These are phyloP conservation scores for Colletotrichum chlorophyti DNA, from an alignment of 2,329 filamentous ascomycete genomes.

Conservation along the genomic window DNA sequence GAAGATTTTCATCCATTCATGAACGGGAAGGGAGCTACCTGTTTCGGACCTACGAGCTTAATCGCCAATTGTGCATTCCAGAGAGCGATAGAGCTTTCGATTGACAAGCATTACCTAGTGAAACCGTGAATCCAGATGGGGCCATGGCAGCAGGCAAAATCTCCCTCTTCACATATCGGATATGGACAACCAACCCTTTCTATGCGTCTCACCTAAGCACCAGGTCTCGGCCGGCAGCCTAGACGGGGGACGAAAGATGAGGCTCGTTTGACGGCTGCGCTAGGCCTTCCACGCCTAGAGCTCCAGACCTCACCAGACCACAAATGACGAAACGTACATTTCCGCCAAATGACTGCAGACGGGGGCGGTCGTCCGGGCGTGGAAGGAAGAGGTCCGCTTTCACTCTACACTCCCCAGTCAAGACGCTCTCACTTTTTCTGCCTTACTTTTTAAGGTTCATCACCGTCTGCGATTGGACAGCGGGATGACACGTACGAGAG, in stretches of 20 bases:
- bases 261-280: background rate
- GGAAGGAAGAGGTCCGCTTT: constrained; percentile 4
- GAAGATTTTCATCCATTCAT: background rate
- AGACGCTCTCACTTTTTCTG: background rate
- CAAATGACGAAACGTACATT: too few relatives aligned
- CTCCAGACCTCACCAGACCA: too few relatives aligned
- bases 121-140: too few relatives aligned
- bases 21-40: background rate
- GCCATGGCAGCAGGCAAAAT: too few relatives aligned
- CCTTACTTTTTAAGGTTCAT: constrained; percentile 3
- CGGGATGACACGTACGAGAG: constrained; percentile 21
- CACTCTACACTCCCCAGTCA: background rate
- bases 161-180: background rate
- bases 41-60: background rate
- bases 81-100: too few relatives aligned
- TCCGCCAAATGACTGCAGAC: too few relatives aligned
- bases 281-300: background rate
- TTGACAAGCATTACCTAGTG: constrained; percentile 2
- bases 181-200: background rate
- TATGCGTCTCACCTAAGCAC: background rate
- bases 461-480: constrained; percentile 21
- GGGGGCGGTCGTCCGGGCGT: too few relatives aligned
- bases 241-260: too few relatives aligned
- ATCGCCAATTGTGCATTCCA: constrained; percentile 12
- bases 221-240: background rate